These are phyloP conservation scores for Cyamopsis tetragonoloba DNA, from an alignment of 306 rosid species.

Conservation along the genomic window DNA sequence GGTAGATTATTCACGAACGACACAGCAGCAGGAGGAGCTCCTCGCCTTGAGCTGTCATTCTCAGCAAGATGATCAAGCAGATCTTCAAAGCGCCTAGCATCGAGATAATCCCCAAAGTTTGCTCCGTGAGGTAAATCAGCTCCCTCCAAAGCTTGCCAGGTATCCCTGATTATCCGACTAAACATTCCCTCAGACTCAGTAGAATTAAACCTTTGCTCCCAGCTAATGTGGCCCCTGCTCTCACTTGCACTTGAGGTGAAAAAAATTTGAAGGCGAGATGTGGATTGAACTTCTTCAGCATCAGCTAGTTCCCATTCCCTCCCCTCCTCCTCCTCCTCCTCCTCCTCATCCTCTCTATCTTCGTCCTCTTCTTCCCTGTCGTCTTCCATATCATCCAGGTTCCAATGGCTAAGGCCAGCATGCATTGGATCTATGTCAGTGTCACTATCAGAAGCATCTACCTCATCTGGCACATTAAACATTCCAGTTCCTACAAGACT, in stretches of 20 bases:
- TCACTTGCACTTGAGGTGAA: constrained; percentile 38
- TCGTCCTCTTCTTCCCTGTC: constrained; percentile 39
- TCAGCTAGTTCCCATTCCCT: constrained; percentile 53
- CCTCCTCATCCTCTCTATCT: constrained; percentile 33
- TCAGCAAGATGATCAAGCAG: constrained; percentile 73
- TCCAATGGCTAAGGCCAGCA: constrained; percentile 72
- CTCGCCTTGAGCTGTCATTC: constrained; percentile 72
- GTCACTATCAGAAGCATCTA: constrained; percentile 58
- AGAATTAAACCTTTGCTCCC: constrained; percentile 39
- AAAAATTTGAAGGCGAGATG: constrained; percentile 40
- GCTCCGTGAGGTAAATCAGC: constrained; percentile 40
- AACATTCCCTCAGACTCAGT: constrained; percentile 46
- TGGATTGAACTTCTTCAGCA: constrained; percentile 49
- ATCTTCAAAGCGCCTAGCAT: constrained; percentile 60
- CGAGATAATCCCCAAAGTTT: constrained; percentile 63
- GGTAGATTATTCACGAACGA: constrained; percentile 63
- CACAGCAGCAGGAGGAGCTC: constrained; percentile 83
- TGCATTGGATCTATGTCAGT: constrained; percentile 95
- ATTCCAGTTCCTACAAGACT: constrained; percentile 62
- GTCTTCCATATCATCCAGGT: constrained; percentile 51
- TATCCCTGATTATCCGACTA: constrained; percentile 39
- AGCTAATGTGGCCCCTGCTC: constrained; percentile 29
- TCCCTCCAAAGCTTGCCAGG: constrained; percentile 45
- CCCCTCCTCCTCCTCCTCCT: constrained; percentile 36
- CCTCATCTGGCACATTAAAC: constrained; percentile 45